Evolutionary conservation across 2,329 filamentous ascomycete genomes (phyloP), one percentile per base, ranked within the genome.

Genomic region (Paraphaeosphaeria minitans): DNA sequence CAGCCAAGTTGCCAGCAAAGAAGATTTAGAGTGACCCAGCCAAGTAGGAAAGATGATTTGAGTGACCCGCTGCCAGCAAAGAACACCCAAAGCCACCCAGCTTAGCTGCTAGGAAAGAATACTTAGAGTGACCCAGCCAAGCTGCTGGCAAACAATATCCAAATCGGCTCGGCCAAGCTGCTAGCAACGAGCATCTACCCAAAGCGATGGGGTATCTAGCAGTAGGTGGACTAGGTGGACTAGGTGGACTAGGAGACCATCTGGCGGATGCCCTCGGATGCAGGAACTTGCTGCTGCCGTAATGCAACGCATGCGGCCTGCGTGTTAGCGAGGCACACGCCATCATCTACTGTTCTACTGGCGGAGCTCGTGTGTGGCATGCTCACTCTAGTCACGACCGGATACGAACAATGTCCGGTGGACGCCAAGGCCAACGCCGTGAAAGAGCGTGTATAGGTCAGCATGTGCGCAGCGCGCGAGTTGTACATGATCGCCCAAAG

Each of bases 261-360:
- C n/a, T n/a, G n/a, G 19, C 33, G 31, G n/a, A 39, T 24, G 31
- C 19, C 10, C 35, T 63, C 67, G 65, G 67, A 66, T 61, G 53
- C 60, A 60, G 58, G 42, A 60, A 58, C 57, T 51, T 52, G 53
- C 47, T 39, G 49, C 42, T 62, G 49, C 57, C 59, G 66, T 31
- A 31, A 12, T 31, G 29, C 29, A 31, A 31, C 9, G 29, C 29
- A 31, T 31, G 29, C 29, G 29, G 33, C 48, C 29, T 24, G 43
- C 43, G 47, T 31, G 47, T 16, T 35, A 14, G n/a, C 14, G 33
- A 31, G 10, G 29, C 29, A 31, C 29, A 31, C 29, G 7, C 29
- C n/a, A n/a, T n/a, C n/a, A n/a, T n/a, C n/a, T n/a, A n/a, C n/a
- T n/a, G n/a, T n/a, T n/a, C n/a, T 31, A 31, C 29, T 12, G 29